Conservation (phyloP, 2,329 filamentous ascomycete species). For the Penicillium sp. region DNA sequence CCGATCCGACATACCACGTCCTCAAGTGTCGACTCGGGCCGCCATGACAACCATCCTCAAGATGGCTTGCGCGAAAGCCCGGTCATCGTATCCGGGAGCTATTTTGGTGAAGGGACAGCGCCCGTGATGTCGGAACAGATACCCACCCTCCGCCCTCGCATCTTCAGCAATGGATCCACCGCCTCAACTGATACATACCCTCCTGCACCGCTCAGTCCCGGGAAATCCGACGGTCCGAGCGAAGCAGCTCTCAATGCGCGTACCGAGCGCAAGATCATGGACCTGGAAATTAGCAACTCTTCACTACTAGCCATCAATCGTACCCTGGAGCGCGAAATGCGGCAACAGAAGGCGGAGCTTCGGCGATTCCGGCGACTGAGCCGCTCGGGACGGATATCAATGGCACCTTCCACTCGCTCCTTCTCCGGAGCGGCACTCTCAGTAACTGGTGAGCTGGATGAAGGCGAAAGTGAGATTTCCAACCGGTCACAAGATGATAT, state of each 20-base stretch:
- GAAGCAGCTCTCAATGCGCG: slow-evolving; percentile 85
- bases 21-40: slow-evolving; percentile 33
- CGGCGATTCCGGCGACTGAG: slow-evolving; percentile 83
- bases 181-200: slow-evolving; percentile 39
- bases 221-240: slow-evolving; percentile 43
- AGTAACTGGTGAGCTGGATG: slow-evolving; percentile 48
- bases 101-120: slow-evolving; percentile 18
- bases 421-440: slow-evolving; percentile 44
- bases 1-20: slow-evolving; percentile 32
- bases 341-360: slow-evolving; percentile 85
- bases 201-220: slow-evolving; percentile 54
- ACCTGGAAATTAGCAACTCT: slow-evolving; percentile 94
- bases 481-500: slow-evolving; percentile 33
- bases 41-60: slow-evolving; percentile 12
- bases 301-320: slow-evolving; percentile 93
- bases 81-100: slow-evolving; percentile 28
- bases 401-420: slow-evolving; percentile 49
- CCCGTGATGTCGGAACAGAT: slow-evolving; percentile 27
- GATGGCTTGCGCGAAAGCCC: slow-evolving; percentile 33
- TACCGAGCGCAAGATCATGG: slow-evolving; percentile 89
- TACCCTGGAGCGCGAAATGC: slow-evolving; percentile 83
- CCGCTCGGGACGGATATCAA: slow-evolving; percentile 70
- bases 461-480: slow-evolving; percentile 33
- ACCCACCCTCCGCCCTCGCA: slow-evolving; percentile 28
- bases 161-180: slow-evolving; percentile 35